Evolutionary conservation across 805 yeast genomes (phyloP), one percentile per base, ranked within the genome.

Genomic region (Torulaspora gathmanii): DNA sequence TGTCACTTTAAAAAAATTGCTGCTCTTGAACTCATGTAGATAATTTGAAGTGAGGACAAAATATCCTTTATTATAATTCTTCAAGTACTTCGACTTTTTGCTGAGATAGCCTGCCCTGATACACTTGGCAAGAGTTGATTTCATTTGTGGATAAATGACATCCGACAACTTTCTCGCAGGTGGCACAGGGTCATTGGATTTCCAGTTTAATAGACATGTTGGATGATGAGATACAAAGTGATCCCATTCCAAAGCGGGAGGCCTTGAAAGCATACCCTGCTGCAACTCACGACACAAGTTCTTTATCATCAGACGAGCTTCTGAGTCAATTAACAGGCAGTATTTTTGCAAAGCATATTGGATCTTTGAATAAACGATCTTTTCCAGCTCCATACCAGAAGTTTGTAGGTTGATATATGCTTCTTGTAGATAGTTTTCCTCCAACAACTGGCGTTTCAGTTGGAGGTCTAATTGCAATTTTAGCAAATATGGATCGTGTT

Each of bases 231-330:
- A 67, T 40, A 83, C 78, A 49, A 81, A 82, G 40, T 76, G 75
- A 57, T 82, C 85, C 88, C 88, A 83, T 62, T 83, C 90, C 50
- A 76, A 67, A 33, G 73, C 74, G n/a, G 79, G 72, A 39, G 80
- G 83, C 54, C 80, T 80, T 12, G 55, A 72, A 62, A 54, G 77
- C 56, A 63, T 76, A 71, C 53, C 80, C 69, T 61, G 61, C 30
- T 65, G 67, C 42, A 66, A 47, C 47, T 74, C 70, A 46, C 65
- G 67, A 42, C 67, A 60, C 40, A 83, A 67, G 54, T 75, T 80
- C 41, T 78, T 78, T 31, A 80, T 70, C 57, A 81, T 69, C 47
- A 74, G 69, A 36, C 76, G 70, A 23, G 79, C 70, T 59, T 82
- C 85, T 2, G 73, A 61, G 51, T 72, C 75, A 22, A 83, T 71